phyloP scores from a whole-genome alignment of 805 yeast genomes.

The Metschnikowia santaceciliae region DNA sequence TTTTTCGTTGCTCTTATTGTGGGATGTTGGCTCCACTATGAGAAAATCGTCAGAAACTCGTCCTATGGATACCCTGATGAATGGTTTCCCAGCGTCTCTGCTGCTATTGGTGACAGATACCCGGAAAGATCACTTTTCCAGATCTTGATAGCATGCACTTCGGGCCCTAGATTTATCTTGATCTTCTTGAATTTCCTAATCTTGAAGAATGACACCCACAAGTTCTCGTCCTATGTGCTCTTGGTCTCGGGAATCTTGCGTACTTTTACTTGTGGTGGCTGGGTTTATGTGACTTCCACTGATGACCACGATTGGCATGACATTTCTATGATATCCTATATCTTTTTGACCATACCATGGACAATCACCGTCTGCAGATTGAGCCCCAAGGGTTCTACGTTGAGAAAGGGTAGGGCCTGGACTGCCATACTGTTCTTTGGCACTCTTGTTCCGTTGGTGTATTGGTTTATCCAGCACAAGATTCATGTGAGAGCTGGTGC shows the following conservation, averaged over 20 bases:
- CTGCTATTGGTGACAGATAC: slow-evolving; percentile 94
- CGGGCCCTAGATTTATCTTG: slow-evolving; percentile 84
- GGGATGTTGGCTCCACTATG: slow-evolving; percentile 75
- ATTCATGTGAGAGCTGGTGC: slow-evolving; percentile 89
- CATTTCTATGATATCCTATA: slow-evolving; percentile 88
- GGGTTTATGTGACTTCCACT: slow-evolving; percentile 96
- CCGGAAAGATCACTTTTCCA: slow-evolving; percentile 95
- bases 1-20: slow-evolving; percentile 70
- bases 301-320: slow-evolving; percentile 98
- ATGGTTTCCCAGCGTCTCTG: slow-evolving; percentile 98
- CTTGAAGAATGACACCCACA: slow-evolving; percentile 30
- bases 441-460: slow-evolving; percentile 75
- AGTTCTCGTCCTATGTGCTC: slow-evolving; percentile 38
- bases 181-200: slow-evolving; percentile 51
- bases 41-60: slow-evolving; percentile 84
- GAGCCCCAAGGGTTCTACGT: slow-evolving; percentile 42
- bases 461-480: slow-evolving; percentile 89
- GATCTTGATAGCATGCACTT: slow-evolving; percentile 82
- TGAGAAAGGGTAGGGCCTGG: slow-evolving; percentile 48
- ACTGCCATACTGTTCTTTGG: slow-evolving; percentile 64
- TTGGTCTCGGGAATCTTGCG: slow-evolving; percentile 72
- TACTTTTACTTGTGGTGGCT: slow-evolving; percentile 95
- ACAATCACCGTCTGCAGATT: slow-evolving; percentile 55
- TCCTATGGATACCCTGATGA: slow-evolving; percentile 92
- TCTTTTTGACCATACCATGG: slow-evolving; percentile 91